Base-by-base conservation (phyloP, 768 basidiomycete species). In the Coprinellus micaceus region DNA sequence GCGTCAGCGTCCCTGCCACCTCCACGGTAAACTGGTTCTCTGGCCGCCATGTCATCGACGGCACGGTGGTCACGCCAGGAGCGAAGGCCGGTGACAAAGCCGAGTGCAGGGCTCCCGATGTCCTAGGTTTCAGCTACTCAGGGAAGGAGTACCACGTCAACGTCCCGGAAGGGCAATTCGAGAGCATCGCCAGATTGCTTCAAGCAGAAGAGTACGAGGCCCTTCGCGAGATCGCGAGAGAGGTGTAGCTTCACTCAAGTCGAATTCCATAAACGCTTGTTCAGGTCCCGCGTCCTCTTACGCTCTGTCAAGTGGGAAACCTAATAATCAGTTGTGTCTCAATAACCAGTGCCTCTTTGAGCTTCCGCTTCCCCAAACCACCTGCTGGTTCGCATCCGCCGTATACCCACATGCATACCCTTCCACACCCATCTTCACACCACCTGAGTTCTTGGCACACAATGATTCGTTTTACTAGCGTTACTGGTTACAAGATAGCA, bases 71-170 rank as follows among this genome's bases (percentile, higher is more conserved):
- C 13, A 21, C 40, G 7, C 40, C 40, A 10, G 10, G 10, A 10
- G 40, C 40, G 40, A 43, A 43, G 19, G 4, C 36, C 57, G 61
- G 58, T 37, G 36, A 24, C 13, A 60, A 17, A 26, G 28, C 11
- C n/a, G 39, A 46, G 17, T 62, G 61, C 29, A 50, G 36, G 12
- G 43, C 21, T n/a, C 58, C 58, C 17, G 56, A 62, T 30, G 40
- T 57, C 19, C 28, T 62, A 28, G 61, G 61, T 4, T 62, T 54
- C 37, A 57, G 44, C 24, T 50, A 28, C 4, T 45, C 41, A 1
- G 52, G 59, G n/a, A 40, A 33, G 9, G n/a, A 57, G n/a, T 58
- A 62, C 41, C n/a, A 46, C 40, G 24, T 59, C 28, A 51, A 50
- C 11, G 51, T 61, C n/a, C 51, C 61, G 7, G 40, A 48, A 30